phyloP scores from a whole-genome alignment of 495 filamentous ascomycete species.

The Tuber melanosporum region DNA sequence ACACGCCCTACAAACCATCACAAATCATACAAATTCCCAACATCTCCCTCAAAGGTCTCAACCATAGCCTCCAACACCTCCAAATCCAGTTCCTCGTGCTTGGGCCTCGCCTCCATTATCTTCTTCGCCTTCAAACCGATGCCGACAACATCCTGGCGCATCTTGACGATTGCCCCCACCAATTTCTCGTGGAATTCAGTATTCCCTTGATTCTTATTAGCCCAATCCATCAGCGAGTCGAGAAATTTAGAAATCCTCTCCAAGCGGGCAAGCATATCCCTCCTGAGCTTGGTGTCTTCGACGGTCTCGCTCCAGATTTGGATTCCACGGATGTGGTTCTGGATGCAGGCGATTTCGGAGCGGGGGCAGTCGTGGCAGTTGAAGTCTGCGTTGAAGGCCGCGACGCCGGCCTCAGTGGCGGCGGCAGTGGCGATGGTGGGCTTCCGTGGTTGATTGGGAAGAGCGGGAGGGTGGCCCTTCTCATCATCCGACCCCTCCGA shows the following conservation, averaged over 20 bases:
- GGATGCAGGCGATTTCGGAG: background rate
- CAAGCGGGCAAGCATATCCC: background rate
- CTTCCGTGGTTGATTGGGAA: accelerated
- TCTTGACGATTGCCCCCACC: background rate
- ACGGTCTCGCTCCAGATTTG: background rate
- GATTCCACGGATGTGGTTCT: background rate
- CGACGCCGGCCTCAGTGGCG: background rate
- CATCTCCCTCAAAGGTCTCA: background rate
- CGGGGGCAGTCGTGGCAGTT: background rate
- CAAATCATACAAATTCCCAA: background rate
- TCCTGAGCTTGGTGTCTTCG: background rate
- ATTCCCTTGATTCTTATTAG: background rate
- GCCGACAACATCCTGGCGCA: background rate
- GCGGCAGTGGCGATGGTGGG: too few relatives aligned
- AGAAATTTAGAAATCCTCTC: background rate
- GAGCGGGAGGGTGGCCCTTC: background rate
- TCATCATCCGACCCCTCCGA: background rate
- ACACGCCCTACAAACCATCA: background rate
- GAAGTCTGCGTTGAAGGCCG: background rate
- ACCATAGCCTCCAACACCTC: background rate
- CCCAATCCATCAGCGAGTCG: background rate
- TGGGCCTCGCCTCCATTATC: background rate
- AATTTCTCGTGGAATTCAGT: background rate
- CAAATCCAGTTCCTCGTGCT: background rate
- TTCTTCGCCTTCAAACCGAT: background rate